These are phyloP conservation scores for Xylariaceae sp. DNA, from an alignment of 2,329 filamentous ascomycete species.

Conservation along the genomic window DNA sequence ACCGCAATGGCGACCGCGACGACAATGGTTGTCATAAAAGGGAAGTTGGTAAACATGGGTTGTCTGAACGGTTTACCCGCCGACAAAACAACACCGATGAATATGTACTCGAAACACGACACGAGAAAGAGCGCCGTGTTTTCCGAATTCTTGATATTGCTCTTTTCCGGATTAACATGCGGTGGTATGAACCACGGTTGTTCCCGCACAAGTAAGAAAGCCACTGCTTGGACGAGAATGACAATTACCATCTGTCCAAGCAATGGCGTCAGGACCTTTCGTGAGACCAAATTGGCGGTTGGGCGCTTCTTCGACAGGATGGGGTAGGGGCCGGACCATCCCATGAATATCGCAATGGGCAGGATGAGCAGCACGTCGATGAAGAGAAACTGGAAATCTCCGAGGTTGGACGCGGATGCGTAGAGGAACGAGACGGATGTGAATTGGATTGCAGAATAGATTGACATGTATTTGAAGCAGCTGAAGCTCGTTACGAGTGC, in stretches of 20 bases:
- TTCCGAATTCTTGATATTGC: conserved; percentile 86
- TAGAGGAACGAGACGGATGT: conserved; percentile 96
- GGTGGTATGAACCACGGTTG: conserved; percentile 89
- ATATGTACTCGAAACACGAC: conserved; percentile 92
- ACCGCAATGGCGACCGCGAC: conserved; percentile 64
- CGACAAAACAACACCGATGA: conserved; percentile 83
- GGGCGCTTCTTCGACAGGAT: conserved; percentile 79
- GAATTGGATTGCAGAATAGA: conserved; percentile 99
- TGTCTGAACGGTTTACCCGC: conserved; percentile 90
- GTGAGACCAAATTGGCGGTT: conserved; percentile 85
- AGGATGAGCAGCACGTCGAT: conserved; percentile 92
- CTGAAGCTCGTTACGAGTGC: conserved; percentile 97
- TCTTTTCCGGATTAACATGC: conserved; percentile 70
- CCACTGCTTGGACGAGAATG: conserved; percentile 71
- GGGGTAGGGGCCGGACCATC: conserved; percentile 85
- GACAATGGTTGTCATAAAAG: conserved; percentile 77
- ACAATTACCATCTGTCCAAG: conserved; percentile 85
- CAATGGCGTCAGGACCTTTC: conserved; percentile 86
- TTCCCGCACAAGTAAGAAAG: conserved; percentile 69
- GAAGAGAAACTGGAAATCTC: conserved; percentile 95
- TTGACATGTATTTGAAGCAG: conserved; percentile 99
- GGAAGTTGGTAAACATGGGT: conserved; percentile 74
- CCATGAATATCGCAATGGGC: conserved; percentile 98
- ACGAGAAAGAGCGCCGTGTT: conserved; percentile 89
- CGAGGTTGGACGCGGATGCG: conserved; percentile 86